Conservation (phyloP, 345 rosid genomes). For the Laguncularia racemosa region DNA sequence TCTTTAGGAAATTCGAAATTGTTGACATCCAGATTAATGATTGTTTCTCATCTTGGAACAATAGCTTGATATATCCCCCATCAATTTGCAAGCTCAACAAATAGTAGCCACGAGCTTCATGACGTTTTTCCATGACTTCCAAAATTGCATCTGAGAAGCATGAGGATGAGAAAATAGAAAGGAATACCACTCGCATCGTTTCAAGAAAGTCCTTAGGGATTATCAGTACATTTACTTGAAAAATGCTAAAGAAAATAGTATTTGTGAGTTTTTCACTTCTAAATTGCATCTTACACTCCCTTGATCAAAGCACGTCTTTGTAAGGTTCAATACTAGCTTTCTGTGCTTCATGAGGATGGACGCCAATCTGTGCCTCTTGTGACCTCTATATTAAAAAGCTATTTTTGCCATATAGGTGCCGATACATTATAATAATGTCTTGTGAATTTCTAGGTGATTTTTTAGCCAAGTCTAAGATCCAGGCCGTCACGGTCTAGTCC, state of each 20-base stretch:
- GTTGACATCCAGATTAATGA: conserved; percentile 4
- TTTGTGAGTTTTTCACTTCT: no score
- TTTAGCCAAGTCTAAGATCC: no score
- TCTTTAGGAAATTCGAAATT: conserved; percentile 1
- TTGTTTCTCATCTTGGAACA: conserved; percentile 12
- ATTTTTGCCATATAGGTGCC: no score
- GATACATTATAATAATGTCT: no score
- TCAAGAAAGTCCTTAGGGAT: background rate
- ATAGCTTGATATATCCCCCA: conserved; percentile 9
- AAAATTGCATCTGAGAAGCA: conserved; percentile 10
- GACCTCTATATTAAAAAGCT: background rate
- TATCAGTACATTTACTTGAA: no score
- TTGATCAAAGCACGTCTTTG: conserved; percentile 10
- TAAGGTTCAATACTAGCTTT: conserved; percentile 1
- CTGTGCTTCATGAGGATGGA: conserved; percentile 5
- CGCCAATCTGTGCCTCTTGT: conserved; percentile 11
- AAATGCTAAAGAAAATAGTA: no score
- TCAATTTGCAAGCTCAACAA: conserved; percentile 9
- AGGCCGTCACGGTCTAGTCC: no score
- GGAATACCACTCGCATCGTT: background rate
- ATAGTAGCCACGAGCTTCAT: conserved; percentile 8
- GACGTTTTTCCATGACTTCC: conserved; percentile 8
- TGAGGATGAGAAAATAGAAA: background rate
- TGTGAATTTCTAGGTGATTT: no score
- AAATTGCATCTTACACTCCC: conserved; percentile 11